Conservation (phyloP, 768 basidiomycete genomes). For the Lentinula guzmanii region DNA sequence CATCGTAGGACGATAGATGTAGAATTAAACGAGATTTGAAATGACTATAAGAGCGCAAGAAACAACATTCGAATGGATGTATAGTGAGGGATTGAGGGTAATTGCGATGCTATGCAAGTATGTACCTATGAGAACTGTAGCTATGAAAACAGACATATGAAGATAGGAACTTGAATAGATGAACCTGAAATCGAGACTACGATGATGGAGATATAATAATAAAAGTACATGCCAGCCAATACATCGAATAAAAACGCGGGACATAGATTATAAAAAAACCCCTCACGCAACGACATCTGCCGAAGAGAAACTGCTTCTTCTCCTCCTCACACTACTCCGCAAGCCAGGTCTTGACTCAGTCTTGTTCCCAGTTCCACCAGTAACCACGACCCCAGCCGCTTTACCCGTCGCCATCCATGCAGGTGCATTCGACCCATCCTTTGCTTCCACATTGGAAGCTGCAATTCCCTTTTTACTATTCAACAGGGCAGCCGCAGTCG, state of each 20-base stretch:
- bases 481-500: constrained; percentile 33
- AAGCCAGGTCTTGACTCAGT: constrained; percentile 50
- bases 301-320: constrained; percentile 84
- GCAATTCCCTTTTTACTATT: constrained; percentile 25
- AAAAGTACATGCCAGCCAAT: constrained; percentile 4
- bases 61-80: background rate
- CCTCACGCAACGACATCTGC: constrained; percentile 74
- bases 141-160: background rate
- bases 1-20: background rate
- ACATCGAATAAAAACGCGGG: constrained; percentile 11
- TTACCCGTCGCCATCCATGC: constrained; percentile 68
- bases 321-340: constrained; percentile 59
- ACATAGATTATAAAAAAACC: constrained; percentile 8
- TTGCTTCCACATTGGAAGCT: constrained; percentile 45
- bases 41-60: background rate
- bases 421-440: constrained; percentile 70
- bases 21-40: background rate
- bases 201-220: constrained; percentile 3
- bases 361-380: background rate
- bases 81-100: background rate
- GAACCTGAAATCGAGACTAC: background rate
- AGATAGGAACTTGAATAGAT: background rate
- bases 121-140: background rate
- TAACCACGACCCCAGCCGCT: constrained; percentile 41
- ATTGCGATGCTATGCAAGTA: background rate